phyloP scores from a whole-genome alignment of 345 rosid genomes.

The Eucalyptus cloeziana region DNA sequence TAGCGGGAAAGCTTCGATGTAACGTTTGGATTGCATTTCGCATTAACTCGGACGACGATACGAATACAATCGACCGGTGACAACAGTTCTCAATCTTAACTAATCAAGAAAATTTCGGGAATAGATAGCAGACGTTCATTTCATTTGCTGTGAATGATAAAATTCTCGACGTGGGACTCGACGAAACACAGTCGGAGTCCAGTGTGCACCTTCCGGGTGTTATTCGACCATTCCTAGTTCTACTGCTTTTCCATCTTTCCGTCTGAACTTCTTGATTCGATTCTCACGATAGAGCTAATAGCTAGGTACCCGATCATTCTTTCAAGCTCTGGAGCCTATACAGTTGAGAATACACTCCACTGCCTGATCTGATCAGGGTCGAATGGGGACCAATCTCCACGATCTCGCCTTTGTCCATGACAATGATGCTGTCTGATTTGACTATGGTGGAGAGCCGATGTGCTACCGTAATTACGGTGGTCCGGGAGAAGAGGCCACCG shows the following conservation, averaged over 20 bases:
- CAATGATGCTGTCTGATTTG: conserved; percentile 51
- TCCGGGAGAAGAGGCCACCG: conserved; percentile 4
- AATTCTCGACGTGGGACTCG: not conserved
- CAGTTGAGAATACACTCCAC: conserved; percentile 61
- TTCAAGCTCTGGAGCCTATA: conserved; percentile 32
- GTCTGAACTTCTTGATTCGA: not conserved
- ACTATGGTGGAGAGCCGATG: conserved; percentile 69
- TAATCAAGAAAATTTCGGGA: not conserved
- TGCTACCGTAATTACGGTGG: conserved; percentile 66
- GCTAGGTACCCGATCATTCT: not conserved
- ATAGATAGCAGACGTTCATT: not conserved
- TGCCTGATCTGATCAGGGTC: conserved; percentile 22
- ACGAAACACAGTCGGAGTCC: not conserved
- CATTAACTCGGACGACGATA: not conserved
- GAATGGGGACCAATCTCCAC: conserved; percentile 70
- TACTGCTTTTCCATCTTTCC: not conserved
- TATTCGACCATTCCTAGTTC: not conserved
- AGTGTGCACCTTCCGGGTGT: not conserved
- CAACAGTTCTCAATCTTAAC: not conserved
- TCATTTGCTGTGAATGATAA: not conserved
- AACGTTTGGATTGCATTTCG: not conserved
- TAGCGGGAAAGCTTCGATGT: not conserved
- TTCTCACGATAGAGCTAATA: not conserved
- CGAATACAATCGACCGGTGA: not conserved
- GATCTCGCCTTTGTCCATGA: conserved; percentile 62